Evolutionary conservation across 1,139 yeast genomes (phyloP), one percentile per base, ranked within the genome.

Genomic region (Candida glucosophila): DNA sequence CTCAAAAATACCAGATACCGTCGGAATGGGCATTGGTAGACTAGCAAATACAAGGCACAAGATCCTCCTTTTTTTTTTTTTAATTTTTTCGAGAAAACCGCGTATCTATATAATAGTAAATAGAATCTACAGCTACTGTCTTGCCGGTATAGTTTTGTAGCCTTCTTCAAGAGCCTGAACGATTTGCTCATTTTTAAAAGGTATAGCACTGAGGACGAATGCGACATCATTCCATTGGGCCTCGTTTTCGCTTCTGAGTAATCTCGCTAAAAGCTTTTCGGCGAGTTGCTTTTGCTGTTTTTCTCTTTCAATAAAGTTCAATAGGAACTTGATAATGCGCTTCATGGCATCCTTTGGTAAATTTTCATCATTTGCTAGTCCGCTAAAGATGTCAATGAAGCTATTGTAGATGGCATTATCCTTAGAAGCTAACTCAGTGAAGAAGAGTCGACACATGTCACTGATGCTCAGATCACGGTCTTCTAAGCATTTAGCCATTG

Each of bases 391-490:
- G 53, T 92, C 98, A 44, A 90, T 82, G 48, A 88, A 90, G 9
- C 96, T 94, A 51, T 92, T 92, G 57, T 92, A 92, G 27, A 92
- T 82, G 1, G 98, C 97, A 52, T 90, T 90, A 45, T 92, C 99
- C 51, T 92, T 92, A 1, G 95, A 79, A 2, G 97, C 85, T 44
- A 92, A 68, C 45, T 92, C 99, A 1, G 92, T 73, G 52, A 92
- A 92, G 61, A 92, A 92, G 50, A 90, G 67, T 36, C 76, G 67
- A 41, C 96, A 83, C 81, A 90, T 76, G 40, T 85, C 95, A 31
- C 92, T 75, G 32, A 92, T 88, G 17, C 90, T 77, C 44, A 77
- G 78, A 49, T 92, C 97, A 5, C 77, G 73, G 43, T 86, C 82
- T 42, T 86, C 96, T 37, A 90, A 67, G 45, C 96, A 81, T 49